These are phyloP conservation scores for Candida sp. DNA, from an alignment of 1,139 yeast genomes.

Conservation along the genomic window DNA sequence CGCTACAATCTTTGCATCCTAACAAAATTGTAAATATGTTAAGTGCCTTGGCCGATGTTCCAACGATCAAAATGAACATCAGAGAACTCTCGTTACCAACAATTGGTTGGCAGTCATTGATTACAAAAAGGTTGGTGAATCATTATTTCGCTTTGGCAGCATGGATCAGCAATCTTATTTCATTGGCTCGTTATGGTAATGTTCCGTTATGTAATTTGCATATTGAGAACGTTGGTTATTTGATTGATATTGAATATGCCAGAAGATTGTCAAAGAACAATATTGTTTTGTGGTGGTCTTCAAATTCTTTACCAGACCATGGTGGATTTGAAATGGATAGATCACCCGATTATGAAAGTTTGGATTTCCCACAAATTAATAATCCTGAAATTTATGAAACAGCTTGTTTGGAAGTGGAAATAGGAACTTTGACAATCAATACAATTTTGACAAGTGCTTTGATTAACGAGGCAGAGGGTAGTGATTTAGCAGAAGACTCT, in stretches of 20 bases:
- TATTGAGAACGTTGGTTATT: slow-evolving; percentile 69
- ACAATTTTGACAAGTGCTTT: slow-evolving; percentile 83
- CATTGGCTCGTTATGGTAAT: slow-evolving; percentile 68
- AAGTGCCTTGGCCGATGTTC: slow-evolving; percentile 52
- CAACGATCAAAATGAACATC: slow-evolving; percentile 59
- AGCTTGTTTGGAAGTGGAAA: slow-evolving; percentile 74
- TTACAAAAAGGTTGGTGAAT: slow-evolving; percentile 65
- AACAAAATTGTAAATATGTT: slow-evolving; percentile 40
- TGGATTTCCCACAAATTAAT: slow-evolving; percentile 72
- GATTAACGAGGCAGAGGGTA: slow-evolving; percentile 88
- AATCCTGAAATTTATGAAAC: slow-evolving; percentile 78
- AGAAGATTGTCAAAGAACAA: slow-evolving; percentile 63
- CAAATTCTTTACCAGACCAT: slow-evolving; percentile 74
- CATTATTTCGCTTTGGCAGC: slow-evolving; percentile 73
- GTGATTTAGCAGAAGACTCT: slow-evolving; percentile 64
- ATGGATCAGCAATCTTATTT: slow-evolving; percentile 67
- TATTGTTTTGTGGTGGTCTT: slow-evolving; percentile 93
- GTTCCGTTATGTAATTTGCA: slow-evolving; percentile 86
- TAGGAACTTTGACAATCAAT: slow-evolving; percentile 79
- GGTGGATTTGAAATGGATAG: slow-evolving; percentile 79
- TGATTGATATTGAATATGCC: slow-evolving; percentile 87
- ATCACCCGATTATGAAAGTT: slow-evolving; percentile 49
- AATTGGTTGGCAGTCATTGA: slow-evolving; percentile 79
- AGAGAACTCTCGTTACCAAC: slow-evolving; percentile 65
- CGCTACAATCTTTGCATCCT: slow-evolving; percentile 71